Evolutionary conservation across 164 flowering plant genomes (phyloP), one percentile per base, ranked within the genome.

Genomic region (Vitis labrusca): DNA sequence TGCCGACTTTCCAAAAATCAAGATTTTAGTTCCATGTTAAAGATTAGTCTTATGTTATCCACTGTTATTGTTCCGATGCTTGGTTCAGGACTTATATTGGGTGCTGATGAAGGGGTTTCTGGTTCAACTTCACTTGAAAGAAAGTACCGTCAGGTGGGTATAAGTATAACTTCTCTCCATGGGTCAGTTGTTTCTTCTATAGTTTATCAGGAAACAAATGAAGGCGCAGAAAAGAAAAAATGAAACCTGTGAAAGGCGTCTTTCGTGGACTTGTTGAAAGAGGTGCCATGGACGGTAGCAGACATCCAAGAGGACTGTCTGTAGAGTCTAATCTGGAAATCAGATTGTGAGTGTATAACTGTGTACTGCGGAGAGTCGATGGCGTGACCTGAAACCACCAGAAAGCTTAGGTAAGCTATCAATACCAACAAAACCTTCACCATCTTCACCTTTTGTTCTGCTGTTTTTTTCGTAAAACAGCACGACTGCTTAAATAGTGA

Each of bases 241-340:
- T 11, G 32, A 10, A 58, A 84, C 87, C 85, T 80, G 76, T 82
- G 88, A 64, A 85, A 85, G 48, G 86, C 86, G 15, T 66, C 37
- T 61, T 32, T 73, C 57, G 88, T 82, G 69, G 86, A 79, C 44
- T 81, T 71, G 10, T 74, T 66, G 50, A 85, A 85, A 71, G 85
- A 81, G 58, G 67, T 63, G 11, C 77, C 75, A 14, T 51, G 64
- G 50, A 66, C 71, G 1, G 69, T 75, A 58, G 88, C 84, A 61
- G 79, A 66, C 81, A 82, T 82, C 88, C 86, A 85, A 3, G 63
- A 66, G 5, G 79, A 54, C 49, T 78, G 77, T 9, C 49, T 58
- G 78, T 85, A 82, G 32, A 73, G 76, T 61, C 88, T 79, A 73
- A 85, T 71, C 66, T 82, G 83, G 60, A 78, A 79, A 64, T 78